These are phyloP conservation scores for Cinnamomum chago DNA, from an alignment of 164 flowering plant genomes.

Conservation along the genomic window DNA sequence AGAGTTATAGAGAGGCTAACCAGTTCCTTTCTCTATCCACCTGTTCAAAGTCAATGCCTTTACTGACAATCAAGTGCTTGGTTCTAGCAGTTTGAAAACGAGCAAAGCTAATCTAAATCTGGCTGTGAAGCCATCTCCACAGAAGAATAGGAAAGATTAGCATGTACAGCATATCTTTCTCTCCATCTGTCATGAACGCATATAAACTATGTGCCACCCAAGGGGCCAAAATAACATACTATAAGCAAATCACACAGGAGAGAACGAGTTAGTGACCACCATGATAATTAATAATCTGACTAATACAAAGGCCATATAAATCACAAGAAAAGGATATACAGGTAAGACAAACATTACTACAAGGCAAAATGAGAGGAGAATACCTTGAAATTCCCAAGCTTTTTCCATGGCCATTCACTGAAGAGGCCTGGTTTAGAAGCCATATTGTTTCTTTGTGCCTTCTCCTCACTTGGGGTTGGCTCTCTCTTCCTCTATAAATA, in stretches of 20 bases:
- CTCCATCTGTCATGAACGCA: not conserved
- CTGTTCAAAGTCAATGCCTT: slow-evolving; percentile 37
- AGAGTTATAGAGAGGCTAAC: slow-evolving; percentile 10
- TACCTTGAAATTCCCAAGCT: slow-evolving; percentile 35
- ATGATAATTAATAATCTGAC: not conserved
- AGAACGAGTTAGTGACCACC: not conserved
- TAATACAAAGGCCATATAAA: not conserved
- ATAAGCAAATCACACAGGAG: not conserved
- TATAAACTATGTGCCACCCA: slow-evolving; percentile 8
- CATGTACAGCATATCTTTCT: slow-evolving; percentile 5
- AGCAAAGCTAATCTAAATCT: slow-evolving; percentile 16
- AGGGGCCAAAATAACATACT: slow-evolving; percentile 15
- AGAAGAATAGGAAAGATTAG: slow-evolving; percentile 7
- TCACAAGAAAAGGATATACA: not conserved
- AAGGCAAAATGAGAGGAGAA: not conserved
- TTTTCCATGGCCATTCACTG: slow-evolving; percentile 39
- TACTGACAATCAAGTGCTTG: slow-evolving; percentile 24
- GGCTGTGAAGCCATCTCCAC: slow-evolving; percentile 15
- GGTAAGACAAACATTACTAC: not conserved
- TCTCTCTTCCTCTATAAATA: too few species aligned
- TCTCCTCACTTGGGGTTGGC: too few species aligned
- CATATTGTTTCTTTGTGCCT: slow-evolving; percentile 8
- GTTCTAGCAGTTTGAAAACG: slow-evolving; percentile 21
- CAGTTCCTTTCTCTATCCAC: slow-evolving; percentile 44
- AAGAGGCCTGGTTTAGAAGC: slow-evolving; percentile 37